Conservation (phyloP, 2,329 filamentous ascomycete genomes). For the Colletotrichum incanum region DNA sequence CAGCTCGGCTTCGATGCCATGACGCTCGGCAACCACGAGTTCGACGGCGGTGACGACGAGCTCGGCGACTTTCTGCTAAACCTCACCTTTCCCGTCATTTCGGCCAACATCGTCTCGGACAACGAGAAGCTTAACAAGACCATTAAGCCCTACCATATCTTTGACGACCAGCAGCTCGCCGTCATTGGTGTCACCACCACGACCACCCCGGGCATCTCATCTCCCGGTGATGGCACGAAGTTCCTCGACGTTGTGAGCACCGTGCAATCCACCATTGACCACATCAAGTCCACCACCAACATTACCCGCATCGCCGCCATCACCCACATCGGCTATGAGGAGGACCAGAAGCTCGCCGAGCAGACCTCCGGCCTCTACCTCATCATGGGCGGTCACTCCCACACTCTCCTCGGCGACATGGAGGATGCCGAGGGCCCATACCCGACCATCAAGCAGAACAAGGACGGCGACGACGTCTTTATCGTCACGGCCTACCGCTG, state of each 20-base stretch:
- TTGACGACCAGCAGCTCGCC: slow-evolving; percentile 72
- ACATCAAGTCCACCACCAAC: slow-evolving; percentile 73
- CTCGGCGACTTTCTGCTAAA: slow-evolving; percentile 75
- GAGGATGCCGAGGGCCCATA: slow-evolving; percentile 72
- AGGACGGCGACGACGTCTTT: slow-evolving; percentile 77
- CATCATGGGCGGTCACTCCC: slow-evolving; percentile 76
- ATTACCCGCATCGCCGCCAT: slow-evolving; percentile 77
- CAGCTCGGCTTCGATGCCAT: slow-evolving; percentile 77
- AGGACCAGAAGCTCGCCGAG: slow-evolving; percentile 73
- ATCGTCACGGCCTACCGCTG: slow-evolving; percentile 78
- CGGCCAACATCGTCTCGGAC: slow-evolving; percentile 75
- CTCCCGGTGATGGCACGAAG: slow-evolving; percentile 69
- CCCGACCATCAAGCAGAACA: slow-evolving; percentile 74
- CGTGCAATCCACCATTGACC: slow-evolving; percentile 74
- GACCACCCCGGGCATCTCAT: slow-evolving; percentile 71
- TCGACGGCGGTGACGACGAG: slow-evolving; percentile 75
- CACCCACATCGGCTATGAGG: slow-evolving; percentile 78
- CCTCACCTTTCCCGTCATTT: slow-evolving; percentile 76
- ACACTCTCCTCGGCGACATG: slow-evolving; percentile 74
- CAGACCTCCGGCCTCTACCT: slow-evolving; percentile 76
- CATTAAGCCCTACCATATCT: slow-evolving; percentile 77
- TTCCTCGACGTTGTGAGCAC: slow-evolving; percentile 72
- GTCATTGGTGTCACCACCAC: slow-evolving; percentile 77
- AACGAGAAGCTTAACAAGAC: slow-evolving; percentile 73
- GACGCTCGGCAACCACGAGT: slow-evolving; percentile 79